A percentile compares a stretch with the other conserved stretches of the same genome.
Conservation (phyloP, 176 grass and related monocot species). For the Oryza officinalis region DNA sequence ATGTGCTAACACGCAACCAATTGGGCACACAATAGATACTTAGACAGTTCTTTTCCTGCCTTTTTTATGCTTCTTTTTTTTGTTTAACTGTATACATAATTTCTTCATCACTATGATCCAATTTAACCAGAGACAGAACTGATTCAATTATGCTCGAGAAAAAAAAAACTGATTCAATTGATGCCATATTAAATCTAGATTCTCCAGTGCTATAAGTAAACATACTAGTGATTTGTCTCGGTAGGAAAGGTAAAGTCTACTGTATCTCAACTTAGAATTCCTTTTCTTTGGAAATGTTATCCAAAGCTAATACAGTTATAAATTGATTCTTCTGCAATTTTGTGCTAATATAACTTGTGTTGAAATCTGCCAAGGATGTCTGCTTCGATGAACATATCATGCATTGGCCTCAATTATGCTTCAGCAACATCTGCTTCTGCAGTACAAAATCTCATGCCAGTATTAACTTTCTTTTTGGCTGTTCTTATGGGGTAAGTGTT, state of each 20-base stretch:
- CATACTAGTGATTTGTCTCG: neutral
- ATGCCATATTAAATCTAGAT: constrained; percentile 6
- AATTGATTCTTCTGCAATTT: neutral
- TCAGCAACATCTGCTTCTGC: constrained; percentile 46
- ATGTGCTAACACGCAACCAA: neutral
- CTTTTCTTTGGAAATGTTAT: neutral
- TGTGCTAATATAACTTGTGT: neutral
- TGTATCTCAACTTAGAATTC: neutral
- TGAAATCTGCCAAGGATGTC: constrained; percentile 34
- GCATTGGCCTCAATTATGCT: constrained; percentile 44
- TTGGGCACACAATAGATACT: neutral
- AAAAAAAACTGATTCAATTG: neutral
- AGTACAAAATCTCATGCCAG: constrained; percentile 41
- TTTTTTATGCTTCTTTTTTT: neutral
- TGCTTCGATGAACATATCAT: constrained; percentile 35
- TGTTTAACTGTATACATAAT: neutral
- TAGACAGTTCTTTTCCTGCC: neutral
- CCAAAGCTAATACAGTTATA: neutral
- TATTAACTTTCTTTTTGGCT: constrained; percentile 54
- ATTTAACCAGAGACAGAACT: neutral
- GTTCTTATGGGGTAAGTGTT: constrained; percentile 34
- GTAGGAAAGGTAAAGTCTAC: neutral
- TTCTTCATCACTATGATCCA: neutral
- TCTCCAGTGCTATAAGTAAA: neutral
- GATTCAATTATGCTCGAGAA: neutral